phyloP scores from a whole-genome alignment of 2,329 filamentous ascomycete genomes.

The Grosmannia clavigera region DNA sequence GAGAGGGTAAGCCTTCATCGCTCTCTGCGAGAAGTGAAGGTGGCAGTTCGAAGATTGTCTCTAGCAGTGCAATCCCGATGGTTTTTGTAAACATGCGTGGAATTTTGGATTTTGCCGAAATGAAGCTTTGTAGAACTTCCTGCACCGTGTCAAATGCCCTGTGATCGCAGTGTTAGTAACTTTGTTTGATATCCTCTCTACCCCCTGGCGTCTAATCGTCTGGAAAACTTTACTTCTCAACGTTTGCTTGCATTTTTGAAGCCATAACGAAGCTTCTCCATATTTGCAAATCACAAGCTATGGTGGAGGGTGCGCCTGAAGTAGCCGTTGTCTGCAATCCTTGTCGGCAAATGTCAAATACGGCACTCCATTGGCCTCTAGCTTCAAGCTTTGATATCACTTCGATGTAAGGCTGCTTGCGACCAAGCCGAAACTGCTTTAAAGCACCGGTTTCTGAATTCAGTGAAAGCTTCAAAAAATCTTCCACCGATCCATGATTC shows the following conservation, averaged over 20 bases:
- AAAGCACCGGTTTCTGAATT: conserved; percentile 29
- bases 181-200: neutral
- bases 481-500: conserved; percentile 28
- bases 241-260: conserved; percentile 16
- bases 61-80: conserved; percentile 20
- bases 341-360: conserved; percentile 31
- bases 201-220: neutral
- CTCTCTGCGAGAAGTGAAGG: conserved; percentile 8
- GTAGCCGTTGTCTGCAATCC: conserved; percentile 28
- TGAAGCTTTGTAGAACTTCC: conserved; percentile 15
- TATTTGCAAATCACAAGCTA: conserved; percentile 30
- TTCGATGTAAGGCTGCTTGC: conserved; percentile 35
- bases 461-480: conserved; percentile 26
- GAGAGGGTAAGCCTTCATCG: conserved; percentile 9
- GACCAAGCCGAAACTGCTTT: conserved; percentile 30
- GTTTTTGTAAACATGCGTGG: conserved; percentile 23
- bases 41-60: conserved; percentile 19
- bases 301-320: conserved; percentile 23
- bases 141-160: conserved; percentile 19
- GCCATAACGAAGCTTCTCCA: conserved; percentile 23
- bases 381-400: conserved; percentile 24
- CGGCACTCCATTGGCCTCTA: conserved; percentile 26
- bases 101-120: conserved; percentile 15
- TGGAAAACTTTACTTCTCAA: conserved; percentile 13
- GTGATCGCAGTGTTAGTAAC: neutral